Evolutionary conservation across 306 rosid species (phyloP), one percentile per base, ranked within the genome.

Genomic region (Cicer cuneatum): DNA sequence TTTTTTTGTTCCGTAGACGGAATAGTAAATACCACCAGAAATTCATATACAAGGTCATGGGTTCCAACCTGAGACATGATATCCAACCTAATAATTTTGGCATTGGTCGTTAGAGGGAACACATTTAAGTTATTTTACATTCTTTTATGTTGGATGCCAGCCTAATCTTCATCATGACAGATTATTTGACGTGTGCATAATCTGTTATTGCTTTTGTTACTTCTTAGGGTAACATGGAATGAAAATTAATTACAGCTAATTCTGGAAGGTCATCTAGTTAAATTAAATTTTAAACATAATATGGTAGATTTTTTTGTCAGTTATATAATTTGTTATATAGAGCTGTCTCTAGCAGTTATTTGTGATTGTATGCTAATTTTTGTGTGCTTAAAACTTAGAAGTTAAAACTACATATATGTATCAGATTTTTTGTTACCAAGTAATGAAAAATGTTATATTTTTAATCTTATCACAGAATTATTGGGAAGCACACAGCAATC

Each of bases 401-500:
- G 5, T 29, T 29, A 29, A 66, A 67, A 33, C 10, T 48, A 16
- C 13, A 1, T 19, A 7, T 10, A 21, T 19, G 42, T 10, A 39
- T 59, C 13, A 40, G 54, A 7, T 69, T 61, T 73, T 61, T 41
- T 59, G 42, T 33, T 69, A 53, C 13, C 40, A 58, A 71, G 13
- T 63, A 19, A 85, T 69, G 42, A 41, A 3, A 3, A 5, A 65
- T 63, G 62, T 47, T 78, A 38, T 72, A 10, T 64, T 84, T 82
- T 29, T 29, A 5, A 29, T 29, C 4, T 73, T 8, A 45, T 38
- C 72, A 8, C 85, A 81, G 83, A 46, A 65, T 80, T 54, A 64
- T 78, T 81, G 82, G 86, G 64, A 62, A 70, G 60, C 56, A 72
- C 51, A 39, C 65, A 48, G 67, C 75, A 69, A 66, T 12, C 65